phyloP scores from a whole-genome alignment of 2,329 filamentous ascomycete genomes.

The Didymella sp. region DNA sequence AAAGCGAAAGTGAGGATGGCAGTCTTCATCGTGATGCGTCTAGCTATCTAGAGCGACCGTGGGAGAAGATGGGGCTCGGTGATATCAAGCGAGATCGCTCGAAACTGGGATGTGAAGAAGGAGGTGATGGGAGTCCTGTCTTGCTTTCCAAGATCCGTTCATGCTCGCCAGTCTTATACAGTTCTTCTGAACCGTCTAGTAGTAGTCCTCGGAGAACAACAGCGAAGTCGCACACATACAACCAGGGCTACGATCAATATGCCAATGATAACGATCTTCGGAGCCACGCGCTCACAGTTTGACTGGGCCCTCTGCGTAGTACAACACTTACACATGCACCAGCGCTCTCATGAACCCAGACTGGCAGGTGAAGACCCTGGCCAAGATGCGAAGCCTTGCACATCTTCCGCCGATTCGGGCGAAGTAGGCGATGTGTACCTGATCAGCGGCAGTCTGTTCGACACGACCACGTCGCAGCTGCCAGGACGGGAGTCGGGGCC shows the following conservation, averaged over 20 bases:
- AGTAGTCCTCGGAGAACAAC: not conserved
- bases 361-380: constrained; percentile 36
- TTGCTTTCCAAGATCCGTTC: constrained; percentile 6
- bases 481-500: constrained; percentile 36
- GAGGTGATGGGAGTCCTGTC: constrained; percentile 1
- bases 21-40: constrained; percentile 40
- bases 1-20: constrained; percentile 36
- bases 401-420: constrained; percentile 26
- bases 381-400: constrained; percentile 27
- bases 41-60: not conserved
- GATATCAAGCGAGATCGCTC: not conserved
- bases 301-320: constrained; percentile 21
- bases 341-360: constrained; percentile 30
- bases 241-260: constrained; percentile 18
- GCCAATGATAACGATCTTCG: constrained; percentile 44
- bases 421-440: constrained; percentile 29
- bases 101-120: not conserved
- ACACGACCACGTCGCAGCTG: constrained; percentile 30
- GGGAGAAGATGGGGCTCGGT: not conserved
- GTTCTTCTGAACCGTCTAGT: not conserved
- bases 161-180: constrained; percentile 30
- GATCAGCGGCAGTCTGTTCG: constrained; percentile 22
- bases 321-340: constrained; percentile 23
- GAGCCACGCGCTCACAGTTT: constrained; percentile 31
- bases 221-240: constrained; percentile 15